Evolutionary conservation across 306 rosid species (phyloP), one percentile per base, ranked within the genome.

Genomic region (Fagus crenata): DNA sequence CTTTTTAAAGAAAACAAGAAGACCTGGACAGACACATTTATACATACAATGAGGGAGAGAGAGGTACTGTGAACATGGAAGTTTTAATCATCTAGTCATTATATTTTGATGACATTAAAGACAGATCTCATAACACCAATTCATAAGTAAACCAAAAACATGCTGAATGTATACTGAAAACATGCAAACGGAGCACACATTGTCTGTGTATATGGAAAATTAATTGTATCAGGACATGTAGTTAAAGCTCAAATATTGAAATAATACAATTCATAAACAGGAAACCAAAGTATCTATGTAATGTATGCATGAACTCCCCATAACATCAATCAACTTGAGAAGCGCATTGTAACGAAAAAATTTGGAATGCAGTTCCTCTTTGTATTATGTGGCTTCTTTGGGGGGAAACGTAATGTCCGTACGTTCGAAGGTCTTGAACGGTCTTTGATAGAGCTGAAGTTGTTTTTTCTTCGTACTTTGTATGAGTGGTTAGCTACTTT

Each of bases 241-340:
- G 28, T 22, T 37, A 42, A 43, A 69, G 15, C 11, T 31, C n/a
- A 56, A 56, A 55, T 9, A 9, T 13, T 37, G 17, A 35, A 63
- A 63, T 13, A 63, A 14, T 1, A 9, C 43, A 14, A 35, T 32
- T 63, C 69, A 12, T 35, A 15, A 33, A 35, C 69, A 63, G 36
- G 69, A 63, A 63, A 13, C 69, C 69, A 63, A 13, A 63, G 33
- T 63, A 14, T 63, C 69, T 40, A 42, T 42, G 69, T 64, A 51
- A 17, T 65, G 32, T 58, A 9, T 56, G 54, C 31, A 3, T n/a
- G 60, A 22, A 33, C 42, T 7, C 43, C 42, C 15, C 46, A 54
- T 18, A 13, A 39, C 35, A 49, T 53, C 15, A 65, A 49, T 17
- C 55, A 51, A 9, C 17, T 65, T n/a, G 53, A n/a, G 6, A 42